These are phyloP conservation scores for Lactifluus echinatus DNA, from an alignment of 768 basidiomycete genomes.

Conservation along the genomic window DNA sequence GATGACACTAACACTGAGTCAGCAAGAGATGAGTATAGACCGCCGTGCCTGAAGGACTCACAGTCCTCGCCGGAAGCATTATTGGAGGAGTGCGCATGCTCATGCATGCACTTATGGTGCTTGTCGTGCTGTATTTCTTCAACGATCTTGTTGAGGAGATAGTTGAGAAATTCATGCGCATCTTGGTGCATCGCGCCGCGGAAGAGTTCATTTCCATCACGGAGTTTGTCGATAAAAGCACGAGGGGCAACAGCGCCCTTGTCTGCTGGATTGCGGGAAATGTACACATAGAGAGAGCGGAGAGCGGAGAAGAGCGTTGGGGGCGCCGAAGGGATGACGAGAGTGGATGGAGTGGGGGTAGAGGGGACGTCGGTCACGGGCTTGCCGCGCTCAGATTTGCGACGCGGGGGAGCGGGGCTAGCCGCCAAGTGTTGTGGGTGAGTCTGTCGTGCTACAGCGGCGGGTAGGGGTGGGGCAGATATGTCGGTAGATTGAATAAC, in stretches of 20 bases:
- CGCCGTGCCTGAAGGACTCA: conserved; percentile 34
- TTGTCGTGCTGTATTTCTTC: conserved; percentile 83
- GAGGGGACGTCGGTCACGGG: conserved; percentile 29
- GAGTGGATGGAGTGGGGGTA: conserved; percentile 27
- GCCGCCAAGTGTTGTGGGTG: conserved; percentile 27
- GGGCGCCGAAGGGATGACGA: conserved; percentile 48
- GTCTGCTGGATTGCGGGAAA: conserved; percentile 68
- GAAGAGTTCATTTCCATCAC: conserved; percentile 87
- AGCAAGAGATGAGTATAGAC: background rate
- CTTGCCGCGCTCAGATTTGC: conserved; percentile 49
- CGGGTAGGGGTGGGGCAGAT: conserved; percentile 34
- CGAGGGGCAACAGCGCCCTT: conserved; percentile 84
- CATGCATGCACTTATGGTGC: conserved; percentile 30
- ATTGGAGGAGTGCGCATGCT: conserved; percentile 5
- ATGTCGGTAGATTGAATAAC: conserved; percentile 61
- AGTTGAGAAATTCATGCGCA: conserved; percentile 97
- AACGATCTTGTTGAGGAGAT: conserved; percentile 83
- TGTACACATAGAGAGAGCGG: conserved; percentile 80
- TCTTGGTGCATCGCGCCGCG: conserved; percentile 93
- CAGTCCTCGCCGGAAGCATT: conserved; percentile 48
- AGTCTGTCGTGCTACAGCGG: conserved; percentile 22
- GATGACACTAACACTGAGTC: conserved; percentile 40
- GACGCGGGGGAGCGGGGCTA: conserved; percentile 35
- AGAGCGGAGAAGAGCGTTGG: conserved; percentile 86
- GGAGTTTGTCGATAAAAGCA: conserved; percentile 89